Conservation (phyloP, 495 filamentous ascomycete species). For the Rhizodiscina lignyota region DNA sequence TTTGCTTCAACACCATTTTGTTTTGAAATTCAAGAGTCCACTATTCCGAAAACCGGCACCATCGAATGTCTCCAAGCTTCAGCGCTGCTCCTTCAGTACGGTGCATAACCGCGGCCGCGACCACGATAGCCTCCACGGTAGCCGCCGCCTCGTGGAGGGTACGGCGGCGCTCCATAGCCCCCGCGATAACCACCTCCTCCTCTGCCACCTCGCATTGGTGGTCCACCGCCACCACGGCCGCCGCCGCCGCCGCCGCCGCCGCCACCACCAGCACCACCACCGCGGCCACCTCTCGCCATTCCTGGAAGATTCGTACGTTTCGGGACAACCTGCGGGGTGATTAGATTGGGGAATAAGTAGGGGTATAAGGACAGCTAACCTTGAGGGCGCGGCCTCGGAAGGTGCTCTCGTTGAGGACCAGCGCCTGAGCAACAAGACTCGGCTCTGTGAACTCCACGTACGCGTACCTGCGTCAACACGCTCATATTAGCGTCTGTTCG, state of each 20-base stretch:
- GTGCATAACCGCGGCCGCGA: constrained; percentile 62
- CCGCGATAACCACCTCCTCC: neutral
- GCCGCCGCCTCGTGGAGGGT: constrained; percentile 10
- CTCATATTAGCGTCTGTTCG: constrained; percentile 34
- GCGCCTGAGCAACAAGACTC: constrained; percentile 76
- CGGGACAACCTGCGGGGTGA: constrained; percentile 53
- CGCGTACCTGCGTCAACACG: constrained; percentile 56
- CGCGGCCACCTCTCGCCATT: constrained; percentile 56
- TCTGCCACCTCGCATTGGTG: constrained; percentile 3
- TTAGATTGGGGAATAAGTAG: constrained; percentile 7
- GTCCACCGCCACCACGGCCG: constrained; percentile 14
- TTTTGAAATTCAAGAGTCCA: too few species aligned
- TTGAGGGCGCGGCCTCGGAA: constrained; percentile 92
- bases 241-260: constrained; percentile 47
- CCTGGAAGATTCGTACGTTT: constrained; percentile 96
- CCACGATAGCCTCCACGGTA: constrained; percentile 49
- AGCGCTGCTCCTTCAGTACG: too few species aligned
- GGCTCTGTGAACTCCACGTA: constrained; percentile 99
- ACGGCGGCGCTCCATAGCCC: neutral
- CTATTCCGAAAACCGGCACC: too few species aligned
- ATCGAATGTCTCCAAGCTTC: too few species aligned
- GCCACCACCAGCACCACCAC: constrained; percentile 44
- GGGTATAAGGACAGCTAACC: constrained; percentile 29
- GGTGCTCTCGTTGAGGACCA: constrained; percentile 91
- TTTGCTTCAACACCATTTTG: too few species aligned